phyloP scores from a whole-genome alignment of 225 moss, liverwort and hornwort genomes.

The Neckera pumila region DNA sequence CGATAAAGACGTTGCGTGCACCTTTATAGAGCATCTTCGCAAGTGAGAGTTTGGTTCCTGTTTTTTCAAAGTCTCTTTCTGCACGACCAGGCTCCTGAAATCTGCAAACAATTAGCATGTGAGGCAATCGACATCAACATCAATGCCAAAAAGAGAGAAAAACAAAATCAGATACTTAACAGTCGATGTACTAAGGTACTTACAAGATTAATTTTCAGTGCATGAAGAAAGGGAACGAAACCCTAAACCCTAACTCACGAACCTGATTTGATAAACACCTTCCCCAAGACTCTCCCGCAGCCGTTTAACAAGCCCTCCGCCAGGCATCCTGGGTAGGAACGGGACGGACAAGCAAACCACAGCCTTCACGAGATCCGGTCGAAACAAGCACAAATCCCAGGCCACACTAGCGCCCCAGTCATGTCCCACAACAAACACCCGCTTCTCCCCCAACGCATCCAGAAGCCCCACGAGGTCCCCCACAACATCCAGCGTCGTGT shows the following conservation, averaged over 20 bases:
- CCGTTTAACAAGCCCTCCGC: neutral
- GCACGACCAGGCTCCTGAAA: conserved; percentile 56
- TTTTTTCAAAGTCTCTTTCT: conserved; percentile 46
- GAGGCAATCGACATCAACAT: too few relatives aligned
- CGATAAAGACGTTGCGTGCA: neutral
- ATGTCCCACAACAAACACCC: conserved; percentile 40
- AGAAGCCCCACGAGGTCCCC: conserved; percentile 52
- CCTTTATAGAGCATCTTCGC: neutral
- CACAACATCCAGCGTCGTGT: conserved; percentile 25
- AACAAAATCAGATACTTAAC: neutral
- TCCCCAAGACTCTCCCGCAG: conserved; percentile 15
- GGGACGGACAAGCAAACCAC: conserved; percentile 25
- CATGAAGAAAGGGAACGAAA: too few relatives aligned
- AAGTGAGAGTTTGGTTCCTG: conserved; percentile 13
- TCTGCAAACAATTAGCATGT: neutral
- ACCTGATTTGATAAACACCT: conserved; percentile 32
- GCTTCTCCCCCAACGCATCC: conserved; percentile 27
- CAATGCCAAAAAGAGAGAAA: neutral
- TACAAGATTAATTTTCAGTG: too few relatives aligned
- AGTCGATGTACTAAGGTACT: neutral
- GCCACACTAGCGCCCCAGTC: conserved; percentile 47
- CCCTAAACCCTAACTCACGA: neutral
- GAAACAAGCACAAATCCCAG: conserved; percentile 42
- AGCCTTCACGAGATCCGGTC: conserved; percentile 55
- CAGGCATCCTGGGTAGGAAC: neutral